These are phyloP conservation scores for Exophiala phaeomuriformis DNA, from an alignment of 2,329 filamentous ascomycete genomes.

Conservation along the genomic window DNA sequence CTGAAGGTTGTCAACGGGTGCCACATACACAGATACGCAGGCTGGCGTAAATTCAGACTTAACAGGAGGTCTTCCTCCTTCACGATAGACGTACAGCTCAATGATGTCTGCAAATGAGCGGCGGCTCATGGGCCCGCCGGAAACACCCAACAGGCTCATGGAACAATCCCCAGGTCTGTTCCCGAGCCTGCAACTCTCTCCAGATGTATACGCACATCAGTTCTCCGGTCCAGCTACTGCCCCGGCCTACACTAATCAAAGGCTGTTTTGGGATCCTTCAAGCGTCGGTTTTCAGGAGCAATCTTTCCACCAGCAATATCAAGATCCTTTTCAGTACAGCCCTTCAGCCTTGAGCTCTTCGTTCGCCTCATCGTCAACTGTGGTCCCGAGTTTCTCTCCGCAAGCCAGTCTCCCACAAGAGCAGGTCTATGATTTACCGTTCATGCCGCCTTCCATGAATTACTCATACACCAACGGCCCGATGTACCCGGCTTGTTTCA, in stretches of 20 bases:
- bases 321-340: conserved; percentile 21
- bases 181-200: conserved; percentile 50
- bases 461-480: conserved; percentile 29
- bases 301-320: conserved; percentile 19
- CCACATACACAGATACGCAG: neutral
- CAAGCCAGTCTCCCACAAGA: conserved; percentile 14
- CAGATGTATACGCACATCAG: conserved; percentile 48
- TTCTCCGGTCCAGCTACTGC: conserved; percentile 46
- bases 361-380: conserved; percentile 24
- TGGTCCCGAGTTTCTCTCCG: conserved; percentile 20
- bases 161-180: conserved; percentile 43
- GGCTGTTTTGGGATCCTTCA: conserved; percentile 43
- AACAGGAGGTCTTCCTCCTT: neutral
- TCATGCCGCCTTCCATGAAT: conserved; percentile 13
- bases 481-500: conserved; percentile 39
- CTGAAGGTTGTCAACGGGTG: too few species aligned
- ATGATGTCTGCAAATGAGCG: conserved; percentile 21
- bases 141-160: conserved; percentile 40
- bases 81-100: neutral
- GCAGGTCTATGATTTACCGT: conserved; percentile 23
- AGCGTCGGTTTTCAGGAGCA: conserved; percentile 16
- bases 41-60: neutral
- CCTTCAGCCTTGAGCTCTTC: conserved; percentile 18
- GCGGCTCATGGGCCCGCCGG: conserved; percentile 35
- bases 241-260: conserved; percentile 50